Percentiles rank a stretch among this genome's conserved stretches.
Conservation (phyloP, 2,329 filamentous ascomycete species). For the Endothia cerciana region DNA sequence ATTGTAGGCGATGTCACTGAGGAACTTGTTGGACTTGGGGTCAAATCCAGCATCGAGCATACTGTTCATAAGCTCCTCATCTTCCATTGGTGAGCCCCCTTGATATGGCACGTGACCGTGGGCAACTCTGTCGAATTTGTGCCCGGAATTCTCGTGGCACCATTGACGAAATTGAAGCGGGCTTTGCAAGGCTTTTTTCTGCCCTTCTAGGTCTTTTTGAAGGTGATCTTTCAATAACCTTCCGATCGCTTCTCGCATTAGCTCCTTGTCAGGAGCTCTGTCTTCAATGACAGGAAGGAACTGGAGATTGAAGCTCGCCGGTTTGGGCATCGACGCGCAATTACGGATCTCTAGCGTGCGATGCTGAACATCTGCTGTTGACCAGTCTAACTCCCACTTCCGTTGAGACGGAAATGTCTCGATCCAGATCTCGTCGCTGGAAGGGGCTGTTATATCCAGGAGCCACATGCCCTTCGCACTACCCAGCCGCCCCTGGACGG, state of each 20-base stretch:
- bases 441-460: constrained; percentile 49
- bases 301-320: constrained; percentile 66
- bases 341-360: constrained; percentile 68
- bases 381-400: constrained; percentile 64
- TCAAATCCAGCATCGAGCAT: constrained; percentile 66
- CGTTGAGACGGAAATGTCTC: constrained; percentile 67
- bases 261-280: constrained; percentile 49
- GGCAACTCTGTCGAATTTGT: constrained; percentile 43
- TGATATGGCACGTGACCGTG: constrained; percentile 47
- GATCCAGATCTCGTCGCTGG: constrained; percentile 62
- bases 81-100: constrained; percentile 53
- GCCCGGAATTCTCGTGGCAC: constrained; percentile 48
- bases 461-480: constrained; percentile 80
- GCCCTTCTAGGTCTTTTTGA: constrained; percentile 52
- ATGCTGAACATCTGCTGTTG: constrained; percentile 48
- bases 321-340: constrained; percentile 44
- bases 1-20: constrained; percentile 52
- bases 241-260: constrained; percentile 54
- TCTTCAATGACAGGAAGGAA: constrained; percentile 71
- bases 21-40: constrained; percentile 49
- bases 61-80: constrained; percentile 56
- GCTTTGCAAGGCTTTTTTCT: constrained; percentile 55
- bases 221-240: constrained; percentile 55
- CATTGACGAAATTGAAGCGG: constrained; percentile 57
- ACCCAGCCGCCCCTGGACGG: constrained; percentile 71